Conservation (phyloP, 176 grass and related monocot species). For the Zizania latifolia region DNA sequence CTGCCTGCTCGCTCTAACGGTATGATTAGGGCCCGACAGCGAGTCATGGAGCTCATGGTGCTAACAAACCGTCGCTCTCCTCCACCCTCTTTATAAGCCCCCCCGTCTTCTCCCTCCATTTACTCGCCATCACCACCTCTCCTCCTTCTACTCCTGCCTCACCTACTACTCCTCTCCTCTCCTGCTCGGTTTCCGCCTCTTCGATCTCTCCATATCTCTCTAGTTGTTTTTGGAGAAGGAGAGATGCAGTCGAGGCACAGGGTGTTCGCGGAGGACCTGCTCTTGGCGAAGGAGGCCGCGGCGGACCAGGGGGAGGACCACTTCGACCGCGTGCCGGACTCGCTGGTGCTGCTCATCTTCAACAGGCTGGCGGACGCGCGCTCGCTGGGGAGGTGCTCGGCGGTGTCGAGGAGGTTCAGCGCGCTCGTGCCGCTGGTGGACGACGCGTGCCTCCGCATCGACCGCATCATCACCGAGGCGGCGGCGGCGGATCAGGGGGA, state of each 20-base stretch:
- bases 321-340: slow-evolving; percentile 65
- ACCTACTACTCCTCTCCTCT: neutral
- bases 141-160: neutral
- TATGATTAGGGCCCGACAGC: slow-evolving; percentile 40
- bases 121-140: slow-evolving; percentile 13
- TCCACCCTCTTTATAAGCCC: slow-evolving; percentile 34
- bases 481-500: slow-evolving; percentile 10
- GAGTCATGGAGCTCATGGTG: slow-evolving; percentile 36
- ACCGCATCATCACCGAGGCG: slow-evolving; percentile 43
- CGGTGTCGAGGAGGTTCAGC: slow-evolving; percentile 68
- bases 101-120: slow-evolving; percentile 14
- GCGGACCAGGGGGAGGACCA: slow-evolving; percentile 40
- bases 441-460: slow-evolving; percentile 57
- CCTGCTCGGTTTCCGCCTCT: neutral
- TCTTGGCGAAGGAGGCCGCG: slow-evolving; percentile 28
- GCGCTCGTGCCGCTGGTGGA: slow-evolving; percentile 61
- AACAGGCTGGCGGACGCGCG: slow-evolving; percentile 67
- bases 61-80: slow-evolving; percentile 11
- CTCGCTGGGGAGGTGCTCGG: slow-evolving; percentile 51
- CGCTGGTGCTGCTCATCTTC: slow-evolving; percentile 67
- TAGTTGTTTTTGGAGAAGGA: too few species aligned
- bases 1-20: slow-evolving; percentile 28
- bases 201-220: neutral
- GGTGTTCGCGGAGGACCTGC: slow-evolving; percentile 51
- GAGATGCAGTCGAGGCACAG: slow-evolving; percentile 65